phyloP scores from a whole-genome alignment of 257 asterid species.

The Solanum tacnaense region DNA sequence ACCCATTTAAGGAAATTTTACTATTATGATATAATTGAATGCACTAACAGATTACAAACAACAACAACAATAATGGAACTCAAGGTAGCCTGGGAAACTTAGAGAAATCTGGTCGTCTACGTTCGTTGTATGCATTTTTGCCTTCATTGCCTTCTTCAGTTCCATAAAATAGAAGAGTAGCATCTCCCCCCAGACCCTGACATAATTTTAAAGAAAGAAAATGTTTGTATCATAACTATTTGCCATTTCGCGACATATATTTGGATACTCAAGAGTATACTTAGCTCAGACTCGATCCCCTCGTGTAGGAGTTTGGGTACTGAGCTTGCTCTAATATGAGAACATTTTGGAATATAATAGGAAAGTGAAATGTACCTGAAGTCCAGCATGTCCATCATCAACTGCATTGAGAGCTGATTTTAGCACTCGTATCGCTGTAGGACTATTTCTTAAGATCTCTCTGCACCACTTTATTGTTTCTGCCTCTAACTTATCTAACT shows the following conservation, averaged over 20 bases:
- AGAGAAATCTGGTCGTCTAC: slow-evolving; percentile 71
- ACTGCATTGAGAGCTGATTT: slow-evolving; percentile 89
- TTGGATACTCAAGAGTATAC: not conserved
- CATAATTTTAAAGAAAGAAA: not conserved
- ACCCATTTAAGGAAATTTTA: not conserved
- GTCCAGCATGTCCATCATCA: slow-evolving; percentile 94
- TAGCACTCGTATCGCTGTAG: slow-evolving; percentile 72
- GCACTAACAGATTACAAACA: not conserved
- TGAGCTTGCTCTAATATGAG: not conserved
- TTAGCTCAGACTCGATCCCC: not conserved
- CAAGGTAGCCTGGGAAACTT: slow-evolving; percentile 71
- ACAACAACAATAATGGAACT: not conserved
- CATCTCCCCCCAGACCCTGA: slow-evolving; percentile 86
- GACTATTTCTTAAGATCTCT: slow-evolving; percentile 86
- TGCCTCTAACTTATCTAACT: slow-evolving; percentile 71
- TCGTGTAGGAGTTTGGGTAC: not conserved
- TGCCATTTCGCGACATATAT: not conserved
- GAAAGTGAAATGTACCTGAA: slow-evolving; percentile 46
- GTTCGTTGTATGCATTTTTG: slow-evolving; percentile 58
- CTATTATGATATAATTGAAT: not conserved
- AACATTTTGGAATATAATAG: not conserved
- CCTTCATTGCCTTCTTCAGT: slow-evolving; percentile 93
- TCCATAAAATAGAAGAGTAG: slow-evolving; percentile 81
- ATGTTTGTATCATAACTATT: not conserved
- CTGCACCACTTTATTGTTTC: slow-evolving; percentile 90